Evolutionary conservation across 2,329 filamentous ascomycete species (phyloP).

Genomic region (Lasiodiplodia sp.): DNA sequence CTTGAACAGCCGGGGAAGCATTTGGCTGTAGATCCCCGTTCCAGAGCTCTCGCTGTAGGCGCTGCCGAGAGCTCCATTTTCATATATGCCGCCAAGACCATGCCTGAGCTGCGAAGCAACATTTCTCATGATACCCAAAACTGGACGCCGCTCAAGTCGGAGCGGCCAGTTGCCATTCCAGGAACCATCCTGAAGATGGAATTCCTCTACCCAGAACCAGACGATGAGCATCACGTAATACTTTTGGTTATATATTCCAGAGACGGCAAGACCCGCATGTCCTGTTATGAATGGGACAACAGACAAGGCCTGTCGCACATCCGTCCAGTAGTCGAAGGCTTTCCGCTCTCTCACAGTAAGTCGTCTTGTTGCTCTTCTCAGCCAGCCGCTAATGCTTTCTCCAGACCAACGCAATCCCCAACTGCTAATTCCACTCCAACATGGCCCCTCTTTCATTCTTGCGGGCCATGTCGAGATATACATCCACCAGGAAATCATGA

Average conservation of each 20-base stretch:
- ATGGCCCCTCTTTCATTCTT: slow-evolving; percentile 51
- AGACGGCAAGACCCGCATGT: slow-evolving; percentile 54
- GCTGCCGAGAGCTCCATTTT: slow-evolving; percentile 75
- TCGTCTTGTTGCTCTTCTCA: slow-evolving; percentile 26
- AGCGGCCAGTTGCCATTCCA: slow-evolving; percentile 58
- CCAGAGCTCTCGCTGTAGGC: slow-evolving; percentile 70
- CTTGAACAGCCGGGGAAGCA: slow-evolving; percentile 66
- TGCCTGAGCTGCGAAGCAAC: slow-evolving; percentile 59
- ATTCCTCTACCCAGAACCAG: slow-evolving; percentile 76
- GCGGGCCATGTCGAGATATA: slow-evolving; percentile 47
- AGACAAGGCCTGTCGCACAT: slow-evolving; percentile 50
- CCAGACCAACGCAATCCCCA: slow-evolving; percentile 45
- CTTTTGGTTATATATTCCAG: slow-evolving; percentile 69
- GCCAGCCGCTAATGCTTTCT: background rate
- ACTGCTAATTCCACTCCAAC: slow-evolving; percentile 50
- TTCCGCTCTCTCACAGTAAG: slow-evolving; percentile 24
- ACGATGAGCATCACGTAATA: slow-evolving; percentile 75
- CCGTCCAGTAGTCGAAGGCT: slow-evolving; percentile 20
- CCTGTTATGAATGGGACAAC: slow-evolving; percentile 61
- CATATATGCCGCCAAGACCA: slow-evolving; percentile 72
- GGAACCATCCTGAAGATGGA: slow-evolving; percentile 86
- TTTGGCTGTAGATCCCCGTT: slow-evolving; percentile 79
- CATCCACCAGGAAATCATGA: slow-evolving; percentile 49
- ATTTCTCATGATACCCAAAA: slow-evolving; percentile 52
- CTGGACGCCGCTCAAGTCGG: slow-evolving; percentile 67